Conservation (phyloP, 2,329 filamentous ascomycete genomes). For the Colletotrichum limetticola region DNA sequence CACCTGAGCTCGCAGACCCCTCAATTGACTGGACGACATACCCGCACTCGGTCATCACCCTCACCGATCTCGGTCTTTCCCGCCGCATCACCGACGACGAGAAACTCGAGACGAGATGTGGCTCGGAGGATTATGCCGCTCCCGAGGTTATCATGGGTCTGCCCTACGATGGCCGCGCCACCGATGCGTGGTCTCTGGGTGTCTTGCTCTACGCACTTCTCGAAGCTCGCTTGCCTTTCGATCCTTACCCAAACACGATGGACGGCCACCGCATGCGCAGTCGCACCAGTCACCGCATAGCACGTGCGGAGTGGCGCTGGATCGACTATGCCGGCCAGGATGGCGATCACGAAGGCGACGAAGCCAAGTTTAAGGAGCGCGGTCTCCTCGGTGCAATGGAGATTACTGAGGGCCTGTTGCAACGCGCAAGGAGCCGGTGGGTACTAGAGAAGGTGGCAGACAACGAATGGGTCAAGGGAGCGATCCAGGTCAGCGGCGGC, state of each 20-base stretch:
- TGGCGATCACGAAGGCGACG: slow-evolving; percentile 82
- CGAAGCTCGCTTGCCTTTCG: slow-evolving; percentile 93
- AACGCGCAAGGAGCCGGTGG: slow-evolving; percentile 83
- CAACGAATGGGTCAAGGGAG: slow-evolving; percentile 80
- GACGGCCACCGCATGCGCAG: slow-evolving; percentile 82
- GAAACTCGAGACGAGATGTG: slow-evolving; percentile 91
- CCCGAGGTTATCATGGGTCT: slow-evolving; percentile 97
- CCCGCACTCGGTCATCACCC: slow-evolving; percentile 84
- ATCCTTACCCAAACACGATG: slow-evolving; percentile 83
- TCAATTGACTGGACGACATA: slow-evolving; percentile 78
- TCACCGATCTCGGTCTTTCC: slow-evolving; percentile 92
- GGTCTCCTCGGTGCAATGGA: slow-evolving; percentile 80
- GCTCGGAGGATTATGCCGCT: slow-evolving; percentile 96
- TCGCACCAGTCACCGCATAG: slow-evolving; percentile 92
- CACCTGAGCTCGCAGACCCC: slow-evolving; percentile 71
- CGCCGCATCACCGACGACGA: slow-evolving; percentile 87
- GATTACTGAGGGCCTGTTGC: slow-evolving; percentile 86
- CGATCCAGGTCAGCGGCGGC: slow-evolving; percentile 74
- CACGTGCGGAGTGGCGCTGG: slow-evolving; percentile 96
- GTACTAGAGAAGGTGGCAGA: slow-evolving; percentile 77
- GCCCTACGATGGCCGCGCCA: slow-evolving; percentile 90
- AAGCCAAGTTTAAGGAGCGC: slow-evolving; percentile 68
- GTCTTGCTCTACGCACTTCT: slow-evolving; percentile 93
- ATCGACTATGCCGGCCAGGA: slow-evolving; percentile 84
- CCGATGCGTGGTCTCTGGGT: slow-evolving; percentile 94